These are phyloP conservation scores for Plasmodium berghei DNA, from an alignment of 169 alveolate genomes.

Conservation along the genomic window DNA sequence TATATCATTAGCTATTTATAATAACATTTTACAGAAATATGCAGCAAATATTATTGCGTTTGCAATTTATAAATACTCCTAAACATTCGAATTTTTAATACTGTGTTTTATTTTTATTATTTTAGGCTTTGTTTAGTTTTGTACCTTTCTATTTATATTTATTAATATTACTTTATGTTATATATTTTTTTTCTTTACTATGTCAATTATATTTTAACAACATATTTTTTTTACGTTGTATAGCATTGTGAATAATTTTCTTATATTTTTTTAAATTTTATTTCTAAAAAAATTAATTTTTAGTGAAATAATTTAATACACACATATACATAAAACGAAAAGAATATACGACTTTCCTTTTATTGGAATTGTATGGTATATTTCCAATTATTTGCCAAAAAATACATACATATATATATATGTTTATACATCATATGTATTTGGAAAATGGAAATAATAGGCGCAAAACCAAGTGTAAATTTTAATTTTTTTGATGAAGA, in stretches of 20 bases:
- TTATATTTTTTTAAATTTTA: conserved; percentile 1
- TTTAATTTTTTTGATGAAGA: conserved; percentile 48
- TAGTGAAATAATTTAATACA: conserved; percentile 19
- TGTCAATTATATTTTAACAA: background rate
- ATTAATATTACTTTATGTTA: background rate
- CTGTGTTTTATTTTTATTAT: no score
- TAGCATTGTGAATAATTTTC: no score
- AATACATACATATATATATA: conserved; percentile 1
- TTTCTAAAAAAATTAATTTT: background rate
- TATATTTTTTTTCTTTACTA: background rate
- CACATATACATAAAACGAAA: background rate
- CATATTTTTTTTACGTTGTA: background rate
- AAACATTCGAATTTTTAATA: no score
- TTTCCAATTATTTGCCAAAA: conserved; percentile 16
- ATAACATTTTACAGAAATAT: no score
- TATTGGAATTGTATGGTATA: background rate
- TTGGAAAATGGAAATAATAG: conserved; percentile 42
- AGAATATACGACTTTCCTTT: background rate
- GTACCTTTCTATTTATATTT: no score
- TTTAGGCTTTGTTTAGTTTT: no score
- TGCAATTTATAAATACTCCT: no score
- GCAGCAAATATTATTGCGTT: no score
- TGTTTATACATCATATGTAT: background rate
- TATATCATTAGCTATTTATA: no score
- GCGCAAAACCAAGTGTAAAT: conserved; percentile 58